Base-by-base conservation (phyloP, 345 rosid genomes). In the Murraya koenigii region DNA sequence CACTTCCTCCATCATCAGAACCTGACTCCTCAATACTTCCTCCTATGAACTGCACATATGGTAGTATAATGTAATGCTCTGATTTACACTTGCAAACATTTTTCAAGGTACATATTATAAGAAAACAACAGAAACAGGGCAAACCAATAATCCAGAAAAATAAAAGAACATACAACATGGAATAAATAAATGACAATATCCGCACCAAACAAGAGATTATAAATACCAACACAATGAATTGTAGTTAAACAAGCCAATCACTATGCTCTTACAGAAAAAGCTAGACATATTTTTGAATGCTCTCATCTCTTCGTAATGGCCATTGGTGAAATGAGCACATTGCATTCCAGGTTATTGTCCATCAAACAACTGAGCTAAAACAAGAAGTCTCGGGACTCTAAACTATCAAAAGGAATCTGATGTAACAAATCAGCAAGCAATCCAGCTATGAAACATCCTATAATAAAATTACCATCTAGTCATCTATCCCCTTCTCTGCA, bases 41-140 rank as follows among this genome's bases (percentile, higher is more conserved):
- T 88, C 87, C 95, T 83, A 89, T 89, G 77, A 90, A 92, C 99
- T 95, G 87, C 77, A 85, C 25, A 78, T 75, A 44, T n/a, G 76
- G 52, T 61, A 74, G n/a, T 32, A 15, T 36, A 9, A 25, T n/a
- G 59, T 59, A 33, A 67, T 41, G 17, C 17, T 69, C 35, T 13
- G 17, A 72, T 28, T 56, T 22, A 26, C 30, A 58, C 32, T 7
- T 15, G 30, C 62, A 26, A 75, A 39, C 11, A 22, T 39, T 4
- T 9, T 26, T 44, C 17, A 13, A 44, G 49, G 49, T 44, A 44
- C 49, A 44, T 44, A 44, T 13, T 44, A 44, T 13, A 44, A 44
- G 49, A 44, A 13, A 44, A 44, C 49, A 44, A 14, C 49, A 44
- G 49, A 44, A 44, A 44, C 49, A 44, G 49, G 49, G 49, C 5